phyloP scores from a whole-genome alignment of 176 grass and related monocot genomes.

The Oryza glumipatula region DNA sequence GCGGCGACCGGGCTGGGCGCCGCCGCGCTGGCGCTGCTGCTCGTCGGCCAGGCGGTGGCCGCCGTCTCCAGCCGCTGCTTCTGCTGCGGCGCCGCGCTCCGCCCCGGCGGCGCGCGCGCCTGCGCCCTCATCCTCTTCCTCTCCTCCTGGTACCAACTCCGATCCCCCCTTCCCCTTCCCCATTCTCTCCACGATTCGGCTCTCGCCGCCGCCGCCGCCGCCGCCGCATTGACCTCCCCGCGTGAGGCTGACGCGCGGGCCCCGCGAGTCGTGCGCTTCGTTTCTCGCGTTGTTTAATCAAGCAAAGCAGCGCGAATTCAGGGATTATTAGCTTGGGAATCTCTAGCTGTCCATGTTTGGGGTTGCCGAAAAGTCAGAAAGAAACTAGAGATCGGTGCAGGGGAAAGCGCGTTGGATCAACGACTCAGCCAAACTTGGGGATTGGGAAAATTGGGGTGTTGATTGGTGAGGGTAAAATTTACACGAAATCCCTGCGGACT shows the following conservation, averaged over 20 bases:
- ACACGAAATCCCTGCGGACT: neutral
- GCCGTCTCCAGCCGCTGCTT: constrained; percentile 73
- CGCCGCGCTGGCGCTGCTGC: constrained; percentile 69
- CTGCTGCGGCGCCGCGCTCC: constrained; percentile 72
- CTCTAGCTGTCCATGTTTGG: constrained; percentile 26
- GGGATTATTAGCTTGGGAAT: neutral
- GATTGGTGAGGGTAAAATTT: neutral
- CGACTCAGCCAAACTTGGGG: neutral
- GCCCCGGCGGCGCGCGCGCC: constrained; percentile 68
- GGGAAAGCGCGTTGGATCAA: constrained; percentile 37
- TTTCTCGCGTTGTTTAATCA: constrained; percentile 21
- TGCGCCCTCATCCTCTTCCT: constrained; percentile 80
- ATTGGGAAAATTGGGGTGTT: neutral
- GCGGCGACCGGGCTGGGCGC: constrained; percentile 68
- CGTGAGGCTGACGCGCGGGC: constrained; percentile 36
- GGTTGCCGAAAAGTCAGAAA: constrained; percentile 34
- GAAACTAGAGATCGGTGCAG: neutral
- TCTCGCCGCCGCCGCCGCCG: constrained; percentile 17
- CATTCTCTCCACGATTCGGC: neutral
- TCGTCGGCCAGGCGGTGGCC: constrained; percentile 67
- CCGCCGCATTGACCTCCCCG: constrained; percentile 33
- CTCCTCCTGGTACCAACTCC: constrained; percentile 59
- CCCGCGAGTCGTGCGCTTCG: neutral
- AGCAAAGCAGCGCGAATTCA: neutral
- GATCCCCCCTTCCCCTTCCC: neutral